Base-by-base conservation (phyloP, 495 filamentous ascomycete species). In the Pyronema omphalodes region DNA sequence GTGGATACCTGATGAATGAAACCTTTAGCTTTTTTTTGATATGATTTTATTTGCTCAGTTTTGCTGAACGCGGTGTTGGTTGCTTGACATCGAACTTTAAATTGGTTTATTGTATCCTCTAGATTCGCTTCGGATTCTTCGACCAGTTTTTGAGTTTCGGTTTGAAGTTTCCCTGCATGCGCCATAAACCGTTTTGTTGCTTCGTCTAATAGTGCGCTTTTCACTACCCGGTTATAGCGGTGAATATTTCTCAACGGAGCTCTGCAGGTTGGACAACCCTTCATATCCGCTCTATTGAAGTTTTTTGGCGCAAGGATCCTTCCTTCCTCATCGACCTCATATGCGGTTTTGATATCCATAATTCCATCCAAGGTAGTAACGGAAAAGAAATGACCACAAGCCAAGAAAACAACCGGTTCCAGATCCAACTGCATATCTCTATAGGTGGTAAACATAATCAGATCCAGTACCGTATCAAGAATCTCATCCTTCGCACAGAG, bases 331-430 rank as follows among this genome's bases (percentile, higher is more conserved):
- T 77, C 68, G 23, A 73, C 66, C 3, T 67, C 66, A 63, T 87
- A 88, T 56, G 76, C 69, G 7, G 73, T 69, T 17, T 62, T 60
- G 59, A 88, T 75, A 0, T 71, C 73, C 72, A 88, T 76, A n/a
- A 72, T 66, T 3, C 72, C 75, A 60, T 89, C 83, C 69, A 88
- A 71, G 7, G 68, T 81, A 35, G 72, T 66, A 3, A 78, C 55
- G 0, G 76, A 80, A 40, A 84, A 64, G 47, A 83, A 71, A 57
- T 88, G 82, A 0, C 80, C 79, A 64, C 83, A 88, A 11, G 63
- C 58, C 0, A 76, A 76, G 33, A 88, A 71, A 7, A 87, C 72
- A 53, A 73, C 74, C 7, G 83, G 83, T 8, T 74, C 69, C 14
- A 69, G 64, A 44, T 81, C 65, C 5, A 84, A 60, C 59, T 85